Percentiles rank a stretch among this genome's conserved stretches.
phyloP scores from a whole-genome alignment of 2,329 filamentous ascomycete genomes.

The Ophiostoma ips region DNA sequence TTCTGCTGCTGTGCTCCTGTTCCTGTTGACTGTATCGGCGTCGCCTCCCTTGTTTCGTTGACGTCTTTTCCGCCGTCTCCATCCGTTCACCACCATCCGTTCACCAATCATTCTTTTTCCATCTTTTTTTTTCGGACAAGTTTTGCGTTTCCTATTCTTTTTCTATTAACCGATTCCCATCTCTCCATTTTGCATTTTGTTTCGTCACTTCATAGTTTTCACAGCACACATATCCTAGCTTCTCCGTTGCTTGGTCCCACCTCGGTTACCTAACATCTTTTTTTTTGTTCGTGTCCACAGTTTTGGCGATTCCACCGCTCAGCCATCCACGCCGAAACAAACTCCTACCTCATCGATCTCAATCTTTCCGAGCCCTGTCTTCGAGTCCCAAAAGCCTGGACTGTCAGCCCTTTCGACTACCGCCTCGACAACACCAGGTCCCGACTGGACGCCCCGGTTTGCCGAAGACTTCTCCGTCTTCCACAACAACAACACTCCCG shows the following conservation, averaged over 20 bases:
- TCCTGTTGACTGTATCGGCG: slow-evolving; percentile 7
- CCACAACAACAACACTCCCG: slow-evolving; percentile 47
- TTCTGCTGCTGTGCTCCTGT: slow-evolving; percentile 8
- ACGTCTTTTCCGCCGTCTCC: not conserved
- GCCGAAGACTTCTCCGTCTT: slow-evolving; percentile 53
- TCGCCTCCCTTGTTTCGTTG: slow-evolving; percentile 7
- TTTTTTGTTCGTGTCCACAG: slow-evolving; percentile 24
- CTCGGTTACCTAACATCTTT: slow-evolving; percentile 9
- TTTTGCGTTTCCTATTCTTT: not conserved
- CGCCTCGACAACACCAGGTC: slow-evolving; percentile 13
- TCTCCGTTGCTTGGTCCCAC: slow-evolving; percentile 8
- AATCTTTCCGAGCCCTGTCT: slow-evolving; percentile 38
- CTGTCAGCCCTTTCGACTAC: slow-evolving; percentile 5
- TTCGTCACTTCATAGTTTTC: not conserved
- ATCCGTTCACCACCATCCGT: no score
- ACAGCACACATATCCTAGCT: not conserved
- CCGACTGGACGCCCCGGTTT: slow-evolving; percentile 45
- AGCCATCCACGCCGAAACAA: slow-evolving; percentile 43
- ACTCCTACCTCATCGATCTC: slow-evolving; percentile 37
- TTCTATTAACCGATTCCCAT: not conserved
- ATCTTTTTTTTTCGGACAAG: slow-evolving; percentile 6
- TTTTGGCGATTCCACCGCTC: slow-evolving; percentile 50
- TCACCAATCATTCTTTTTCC: not conserved
- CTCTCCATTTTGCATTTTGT: not conserved
- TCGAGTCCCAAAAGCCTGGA: slow-evolving; percentile 41